Evolutionary conservation across 805 yeast species (phyloP), one percentile per base, ranked within the genome.

Genomic region (Komagataella populi): DNA sequence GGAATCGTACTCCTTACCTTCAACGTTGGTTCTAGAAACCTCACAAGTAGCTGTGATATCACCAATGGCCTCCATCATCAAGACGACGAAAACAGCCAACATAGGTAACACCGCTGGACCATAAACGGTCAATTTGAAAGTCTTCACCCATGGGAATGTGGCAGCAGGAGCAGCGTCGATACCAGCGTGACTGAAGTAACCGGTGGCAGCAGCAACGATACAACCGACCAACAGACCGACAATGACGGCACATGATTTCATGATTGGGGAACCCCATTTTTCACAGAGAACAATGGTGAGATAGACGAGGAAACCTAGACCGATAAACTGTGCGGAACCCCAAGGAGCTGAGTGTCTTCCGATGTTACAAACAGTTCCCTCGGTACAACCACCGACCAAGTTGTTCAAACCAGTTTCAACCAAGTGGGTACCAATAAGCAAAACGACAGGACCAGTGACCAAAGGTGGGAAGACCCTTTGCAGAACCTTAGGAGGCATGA

Each of bases 21-120:
- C 90, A 53, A 87, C 89, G 55, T 84, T 88, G 55, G 84, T 70
- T 58, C 95, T 73, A 6, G 96, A 86, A 18, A 90, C 96, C 66
- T 89, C 97, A 53, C 87, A 84, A 46, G 96, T 87, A 43, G 96
- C 96, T 36, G 96, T 87, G 62, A 89, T 84, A 66, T 89, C 96
- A 65, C 96, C 96, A 62, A 89, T 87, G 51, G 95, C 85, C 70
- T 90, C 96, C 88, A 88, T 87, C 79, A 87, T 84, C 58, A 86
- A 68, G 23, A 83, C 87, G 36, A 89, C 72, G 63, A 81, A 89
- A 48, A 88, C 84, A 0, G 96, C 95, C 52, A 89, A 68, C 70
- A 87, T 77, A 4, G 96, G 96, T 50, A 89, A 69, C 5, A 89
- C 93, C 2, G 84, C 79, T 1, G 96, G 96, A 2, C 87, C 96